Evolutionary conservation across 345 rosid genomes (phyloP).

Genomic region (Turritis glabra): DNA sequence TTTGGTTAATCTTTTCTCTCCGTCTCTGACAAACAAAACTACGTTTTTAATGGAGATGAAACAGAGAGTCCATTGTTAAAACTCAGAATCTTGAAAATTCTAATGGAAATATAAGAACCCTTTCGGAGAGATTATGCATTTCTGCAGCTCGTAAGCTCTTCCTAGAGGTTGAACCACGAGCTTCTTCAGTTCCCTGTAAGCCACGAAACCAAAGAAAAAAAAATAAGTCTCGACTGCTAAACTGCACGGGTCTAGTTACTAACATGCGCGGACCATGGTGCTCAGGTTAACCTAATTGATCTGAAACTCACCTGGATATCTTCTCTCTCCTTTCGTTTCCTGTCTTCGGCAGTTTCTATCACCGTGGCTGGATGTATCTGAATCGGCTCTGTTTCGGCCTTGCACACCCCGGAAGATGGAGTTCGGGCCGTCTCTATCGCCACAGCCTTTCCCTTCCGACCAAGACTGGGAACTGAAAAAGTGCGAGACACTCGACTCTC

Average conservation of each 20-base stretch:
- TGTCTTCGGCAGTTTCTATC: neutral
- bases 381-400: neutral
- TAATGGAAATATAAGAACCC: constrained; percentile 49
- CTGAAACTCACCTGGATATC: constrained; percentile 13
- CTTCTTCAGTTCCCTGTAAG: constrained; percentile 40
- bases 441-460: constrained; percentile 7
- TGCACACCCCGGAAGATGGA: neutral
- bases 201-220: constrained; percentile 1
- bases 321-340: constrained; percentile 19
- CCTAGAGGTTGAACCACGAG: constrained; percentile 53
- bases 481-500: neutral
- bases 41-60: neutral
- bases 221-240: neutral
- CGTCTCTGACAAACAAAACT: constrained; percentile 43
- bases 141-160: constrained; percentile 87
- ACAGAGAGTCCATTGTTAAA: neutral
- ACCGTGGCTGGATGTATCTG: neutral
- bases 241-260: neutral
- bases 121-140: constrained; percentile 81
- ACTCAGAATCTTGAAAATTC: too few relatives aligned
- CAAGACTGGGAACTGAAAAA: constrained; percentile 11
- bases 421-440: neutral
- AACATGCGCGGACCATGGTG: neutral
- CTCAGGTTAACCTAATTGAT: neutral
- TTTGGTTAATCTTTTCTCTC: constrained; percentile 72